phyloP scores from a whole-genome alignment of 2,329 filamentous ascomycete species.

The Arthrobotrys sinensis region DNA sequence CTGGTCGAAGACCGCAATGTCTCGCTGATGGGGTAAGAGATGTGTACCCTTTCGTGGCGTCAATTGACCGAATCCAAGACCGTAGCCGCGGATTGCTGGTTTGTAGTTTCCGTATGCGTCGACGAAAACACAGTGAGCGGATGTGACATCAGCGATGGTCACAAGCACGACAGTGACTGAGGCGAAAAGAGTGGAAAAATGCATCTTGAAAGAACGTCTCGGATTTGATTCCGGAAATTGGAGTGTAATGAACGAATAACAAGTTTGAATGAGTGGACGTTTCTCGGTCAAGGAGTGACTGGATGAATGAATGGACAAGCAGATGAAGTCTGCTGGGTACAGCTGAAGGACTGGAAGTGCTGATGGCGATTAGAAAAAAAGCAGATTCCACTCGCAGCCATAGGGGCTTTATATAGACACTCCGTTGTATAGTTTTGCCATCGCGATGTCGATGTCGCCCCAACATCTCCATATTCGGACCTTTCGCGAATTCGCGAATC shows the following conservation, averaged over 20 bases:
- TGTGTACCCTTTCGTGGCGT: constrained; percentile 9
- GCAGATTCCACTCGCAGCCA: neutral
- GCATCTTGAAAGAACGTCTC: constrained; percentile 12
- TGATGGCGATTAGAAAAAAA: neutral
- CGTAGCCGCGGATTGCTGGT: constrained; percentile 12
- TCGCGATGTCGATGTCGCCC: neutral
- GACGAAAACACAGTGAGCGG: constrained; percentile 20
- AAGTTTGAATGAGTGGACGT: neutral
- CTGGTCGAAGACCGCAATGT: constrained; percentile 20
- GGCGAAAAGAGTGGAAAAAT: constrained; percentile 22
- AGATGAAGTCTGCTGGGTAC: neutral
- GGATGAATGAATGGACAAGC: neutral
- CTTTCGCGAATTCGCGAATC: too few species aligned
- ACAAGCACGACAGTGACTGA: neutral
- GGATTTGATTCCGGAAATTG: constrained; percentile 2
- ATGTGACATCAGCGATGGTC: neutral
- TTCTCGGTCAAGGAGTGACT: neutral
- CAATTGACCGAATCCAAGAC: neutral
- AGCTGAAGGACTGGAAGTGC: neutral
- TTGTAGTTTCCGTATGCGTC: constrained; percentile 22
- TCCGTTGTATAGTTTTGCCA: neutral
- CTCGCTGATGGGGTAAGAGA: constrained; percentile 14
- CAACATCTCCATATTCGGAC: neutral
- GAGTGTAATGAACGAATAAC: neutral
- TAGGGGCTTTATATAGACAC: neutral